Evolutionary conservation across 768 basidiomycete species (phyloP), one percentile per base, ranked within the genome.

Genomic region (Galerina sulciceps): DNA sequence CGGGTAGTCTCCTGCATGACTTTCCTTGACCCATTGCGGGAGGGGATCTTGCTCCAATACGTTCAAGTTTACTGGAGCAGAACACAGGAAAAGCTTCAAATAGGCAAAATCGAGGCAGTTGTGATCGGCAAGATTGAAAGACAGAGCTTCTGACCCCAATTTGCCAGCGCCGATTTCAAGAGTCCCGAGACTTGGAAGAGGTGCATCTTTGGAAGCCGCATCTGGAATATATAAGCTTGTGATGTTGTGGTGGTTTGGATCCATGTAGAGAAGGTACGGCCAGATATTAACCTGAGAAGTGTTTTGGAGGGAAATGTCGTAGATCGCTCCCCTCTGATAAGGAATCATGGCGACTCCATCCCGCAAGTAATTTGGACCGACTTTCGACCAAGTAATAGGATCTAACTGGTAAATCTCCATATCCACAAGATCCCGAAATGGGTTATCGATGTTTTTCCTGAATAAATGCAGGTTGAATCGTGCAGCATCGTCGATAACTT

Each of bases 251-350:
- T 76, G 80, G 53, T 76, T 79, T 2, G 84, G 79, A 64, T 87
- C 84, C 82, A 88, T 83, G 66, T 83, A 85, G 1, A 79, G 79
- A 35, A 88, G 75, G 66, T 85, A 86, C 34, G 86, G 85, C 86
- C 85, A 88, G 26, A 88, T 77, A 66, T 84, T 81, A 55, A 69
- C 62, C 61, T 79, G 76, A 1, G 85, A 78, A 37, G 73, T 67
- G 61, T 87, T 87, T 58, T 74, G 78, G 20, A 88, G 67, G 36
- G 79, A 71, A 46, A 86, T 71, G 37, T 75, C 70, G 59, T 84
- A 87, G 17, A 82, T 73, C 44, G 78, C 69, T 31, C 71, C 71
- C 59, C 72, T 68, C 50, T 79, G 72, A 63, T 78, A 78, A 14
- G 72, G 67, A 40, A 88, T 75, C 23, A 76, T 75, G n/a, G 81